Evolutionary conservation across 768 basidiomycete genomes (phyloP), one percentile per base, ranked within the genome.

Genomic region (Cystofilobasidium ferigula): DNA sequence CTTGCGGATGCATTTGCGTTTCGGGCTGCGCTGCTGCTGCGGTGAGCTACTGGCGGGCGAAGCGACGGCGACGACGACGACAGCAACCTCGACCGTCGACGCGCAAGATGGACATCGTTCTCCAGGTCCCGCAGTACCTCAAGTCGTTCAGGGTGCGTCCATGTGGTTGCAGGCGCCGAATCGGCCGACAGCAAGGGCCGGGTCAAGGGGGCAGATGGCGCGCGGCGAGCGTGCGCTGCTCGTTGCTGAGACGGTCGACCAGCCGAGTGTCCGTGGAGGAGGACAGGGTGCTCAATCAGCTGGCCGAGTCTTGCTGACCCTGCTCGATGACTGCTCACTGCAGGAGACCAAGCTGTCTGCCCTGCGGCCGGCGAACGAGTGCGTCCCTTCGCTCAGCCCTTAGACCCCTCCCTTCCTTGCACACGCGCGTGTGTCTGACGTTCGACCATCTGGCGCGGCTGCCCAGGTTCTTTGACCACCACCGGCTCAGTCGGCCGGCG

Each of bases 331-430:
- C 40, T n/a, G 18, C 43, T 38, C n/a, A 9, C 24, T 54, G 20
- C 64, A 76, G 76, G 75, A 76, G 69, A 75, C 72, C 22, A 74
- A 69, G 57, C 58, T 76, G 43, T 75, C 75, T 24, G 72, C 72
- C 34, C 64, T 76, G 14, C 72, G 75, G 62, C 70, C 74, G 35
- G 73, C 72, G 34, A 70, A 71, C 61, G 76, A 76, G 68, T 76
- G 75, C 56, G 76, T 75, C 53, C n/a, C 13, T 10, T 14, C 9
- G 56, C 54, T 28, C 54, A 32, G 8, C 20, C 35, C 35, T 56
- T 10, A 1, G n/a, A 5, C 13, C 30, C 32, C 13, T 36, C 35
- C n/a, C 22, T 20, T 20, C 47, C 24, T 24, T n/a, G 30, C 30
- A 20, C 42, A 18, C 36, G 24, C n/a, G 24, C 20, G 35, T 5